Evolutionary conservation across 345 rosid genomes (phyloP), one percentile per base, ranked within the genome.

Genomic region (Garcia nutans): DNA sequence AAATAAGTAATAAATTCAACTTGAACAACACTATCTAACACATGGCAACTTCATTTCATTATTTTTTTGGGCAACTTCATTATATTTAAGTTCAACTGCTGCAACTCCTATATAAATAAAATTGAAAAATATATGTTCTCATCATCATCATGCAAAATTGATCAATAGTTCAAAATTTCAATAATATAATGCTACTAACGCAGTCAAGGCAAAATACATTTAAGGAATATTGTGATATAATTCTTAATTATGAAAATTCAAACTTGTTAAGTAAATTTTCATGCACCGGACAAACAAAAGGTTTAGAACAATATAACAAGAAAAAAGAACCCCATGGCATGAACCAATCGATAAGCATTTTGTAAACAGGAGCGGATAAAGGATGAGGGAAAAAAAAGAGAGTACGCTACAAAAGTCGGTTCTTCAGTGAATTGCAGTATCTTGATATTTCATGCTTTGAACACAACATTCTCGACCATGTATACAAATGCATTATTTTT

Each of bases 211-310:
- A 19, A 9, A 65, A 41, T n/a, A 42, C n/a, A 65, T 66, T 66
- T 42, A 44, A 17, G 23, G 68, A 50, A 2, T 50, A 11, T 50
- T 50, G 1, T 12, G 55, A 11, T 50, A 50, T 3, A 50, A 11
- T 50, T 41, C 41, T 37, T 37, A 37, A 37, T 37, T 37, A 37
- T 37, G 41, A 5, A 37, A 37, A 37, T 4, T 37, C 41, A 37
- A 37, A 37, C 41, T 3, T 37, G 41, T 37, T 37, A 5, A 37
- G 41, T 37, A 37, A 37, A 37, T 37, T 37, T 33, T 37, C 41
- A 28, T 28, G 31, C 31, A 28, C 99, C 93, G 85, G 20, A 44
- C 28, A 68, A 78, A 73, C 60, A 47, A 58, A n/a, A 10, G 31
- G 31, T 28, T 28, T 28, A 28, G 31, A 28, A 28, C 31, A 28